Evolutionary conservation across 148 eudicot species (phyloP), one percentile per base, ranked within the genome.

Genomic region (Rhododendron williamsianum): DNA sequence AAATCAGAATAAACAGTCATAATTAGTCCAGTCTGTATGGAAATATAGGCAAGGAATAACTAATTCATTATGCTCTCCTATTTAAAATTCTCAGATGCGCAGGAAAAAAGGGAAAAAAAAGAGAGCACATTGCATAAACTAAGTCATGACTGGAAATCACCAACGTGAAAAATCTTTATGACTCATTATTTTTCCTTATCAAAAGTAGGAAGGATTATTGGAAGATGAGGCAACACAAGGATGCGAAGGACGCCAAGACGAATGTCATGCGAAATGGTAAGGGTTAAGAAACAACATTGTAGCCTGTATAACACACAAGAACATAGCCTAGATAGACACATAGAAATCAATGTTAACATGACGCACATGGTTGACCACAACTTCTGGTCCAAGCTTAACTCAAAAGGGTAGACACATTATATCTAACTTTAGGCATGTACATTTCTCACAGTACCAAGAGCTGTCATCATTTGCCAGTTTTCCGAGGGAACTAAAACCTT

Each of bases 1-100:
- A 89, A 81, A 78, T 84, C 38, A 79, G 69, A 80, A 86, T 43
- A 86, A n/a, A 81, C 4, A 13, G 46, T 81, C 84, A 86, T 85
- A 71, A 33, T 15, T 71, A 71, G 41, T 71, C 38, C 38, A 67
- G 41, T 13, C 18, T 4, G 9, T 30, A 25, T 71, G 1, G 36
- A 48, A 46, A n/a, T 23, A 23, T 76, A 9, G 80, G 51, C 21
- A 8, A 73, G 77, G 43, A 73, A 73, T 33, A 73, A 73, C 19
- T 33, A 73, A 33, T 73, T 15, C 43, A 73, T 13, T 73, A 35
- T 15, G 10, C 78, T 35, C 41, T 74, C n/a, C 46, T 7, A 74
- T 35, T 74, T 74, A 7, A 74, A 74, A 15, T 27, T 30, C 19
- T 71, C 8, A 71, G 76, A 71, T 30, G 76, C 7, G 16, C 18